phyloP scores from a whole-genome alignment of 441 rosid genomes.

The Pelargonium australe region DNA sequence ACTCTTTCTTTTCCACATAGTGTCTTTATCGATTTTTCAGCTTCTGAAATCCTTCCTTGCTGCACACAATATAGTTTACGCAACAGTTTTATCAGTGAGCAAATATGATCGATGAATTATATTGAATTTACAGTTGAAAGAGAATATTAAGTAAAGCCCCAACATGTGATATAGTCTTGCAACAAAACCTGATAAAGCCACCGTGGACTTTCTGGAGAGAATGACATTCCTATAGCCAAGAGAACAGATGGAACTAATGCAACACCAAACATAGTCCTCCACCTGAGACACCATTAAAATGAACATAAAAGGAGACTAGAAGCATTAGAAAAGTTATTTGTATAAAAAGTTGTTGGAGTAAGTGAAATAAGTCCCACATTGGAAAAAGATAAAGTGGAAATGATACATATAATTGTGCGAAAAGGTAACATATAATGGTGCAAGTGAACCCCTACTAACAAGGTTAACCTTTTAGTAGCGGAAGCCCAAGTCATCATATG shows the following conservation, averaged over 20 bases:
- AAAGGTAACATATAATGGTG: too few species aligned
- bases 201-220: conserved; percentile 98
- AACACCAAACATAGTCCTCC: conserved; percentile 95
- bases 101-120: neutral
- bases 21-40: conserved; percentile 67
- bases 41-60: conserved; percentile 80
- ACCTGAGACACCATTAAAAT: conserved; percentile 42
- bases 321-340: neutral
- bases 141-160: neutral
- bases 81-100: conserved; percentile 4
- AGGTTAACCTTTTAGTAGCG: too few species aligned
- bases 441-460: too few species aligned
- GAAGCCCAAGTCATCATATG: too few species aligned
- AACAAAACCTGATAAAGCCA: conserved; percentile 89
- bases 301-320: neutral
- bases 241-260: conserved; percentile 78
- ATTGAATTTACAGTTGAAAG: neutral
- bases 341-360: too few species aligned
- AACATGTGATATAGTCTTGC: neutral
- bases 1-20: conserved; percentile 90
- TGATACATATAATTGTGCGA: too few species aligned
- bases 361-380: too few species aligned
- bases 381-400: too few species aligned
- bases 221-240: conserved; percentile 75
- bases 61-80: conserved; percentile 27